Conservation (phyloP, 345 rosid genomes). For the Cardiospermum halicacabum region DNA sequence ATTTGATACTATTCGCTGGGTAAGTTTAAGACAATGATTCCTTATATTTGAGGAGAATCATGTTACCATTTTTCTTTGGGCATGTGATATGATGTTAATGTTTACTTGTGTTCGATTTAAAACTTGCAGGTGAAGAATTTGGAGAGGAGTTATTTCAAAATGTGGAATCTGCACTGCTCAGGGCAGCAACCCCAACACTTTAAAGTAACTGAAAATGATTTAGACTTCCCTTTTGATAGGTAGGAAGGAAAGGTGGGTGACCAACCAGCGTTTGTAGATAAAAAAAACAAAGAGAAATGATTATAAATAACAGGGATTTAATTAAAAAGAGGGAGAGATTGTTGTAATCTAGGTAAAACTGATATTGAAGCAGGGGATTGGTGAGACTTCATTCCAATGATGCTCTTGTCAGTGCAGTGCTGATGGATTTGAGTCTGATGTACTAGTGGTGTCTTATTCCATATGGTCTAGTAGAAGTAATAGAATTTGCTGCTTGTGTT, state of each 20-base stretch:
- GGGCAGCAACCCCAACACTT: slow-evolving; percentile 80
- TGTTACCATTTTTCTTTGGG: neutral
- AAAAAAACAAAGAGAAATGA: slow-evolving; percentile 25
- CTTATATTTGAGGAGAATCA: neutral
- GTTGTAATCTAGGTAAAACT: slow-evolving; percentile 2
- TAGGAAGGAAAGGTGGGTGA: slow-evolving; percentile 21
- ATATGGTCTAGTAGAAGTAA: neutral
- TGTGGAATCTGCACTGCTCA: slow-evolving; percentile 86
- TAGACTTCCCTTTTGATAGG: slow-evolving; percentile 64
- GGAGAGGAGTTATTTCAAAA: slow-evolving; percentile 82
- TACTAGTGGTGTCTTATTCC: neutral
- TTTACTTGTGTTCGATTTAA: no score
- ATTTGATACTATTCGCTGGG: slow-evolving; percentile 95
- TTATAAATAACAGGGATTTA: slow-evolving; percentile 9
- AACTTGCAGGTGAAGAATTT: slow-evolving; percentile 75
- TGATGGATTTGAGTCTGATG: slow-evolving; percentile 9
- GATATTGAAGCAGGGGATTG: neutral
- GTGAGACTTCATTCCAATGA: slow-evolving; percentile 9
- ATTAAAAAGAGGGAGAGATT: neutral
- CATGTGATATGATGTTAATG: neutral
- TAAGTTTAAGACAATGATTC: slow-evolving; percentile 31
- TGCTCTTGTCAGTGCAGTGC: slow-evolving; percentile 8
- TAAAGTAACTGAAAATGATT: slow-evolving; percentile 71
- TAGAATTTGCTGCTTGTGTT: neutral
- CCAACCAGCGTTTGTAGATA: slow-evolving; percentile 34